These are phyloP conservation scores for Trichoderma cornu-damae DNA, from an alignment of 2,329 filamentous ascomycete species.

Conservation along the genomic window DNA sequence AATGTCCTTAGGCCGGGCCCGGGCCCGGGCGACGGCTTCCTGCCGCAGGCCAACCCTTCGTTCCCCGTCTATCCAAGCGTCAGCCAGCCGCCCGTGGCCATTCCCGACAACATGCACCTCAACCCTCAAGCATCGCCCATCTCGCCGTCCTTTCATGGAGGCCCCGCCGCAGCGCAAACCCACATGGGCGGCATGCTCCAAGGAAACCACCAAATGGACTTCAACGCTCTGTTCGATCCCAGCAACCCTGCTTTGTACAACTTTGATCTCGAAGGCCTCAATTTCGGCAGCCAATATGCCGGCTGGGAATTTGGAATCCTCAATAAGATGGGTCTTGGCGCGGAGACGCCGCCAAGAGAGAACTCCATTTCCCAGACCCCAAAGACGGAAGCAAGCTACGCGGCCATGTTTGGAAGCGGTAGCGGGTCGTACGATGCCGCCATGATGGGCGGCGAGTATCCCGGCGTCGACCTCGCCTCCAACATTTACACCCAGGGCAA, in stretches of 20 bases:
- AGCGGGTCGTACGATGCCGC: conserved; percentile 46
- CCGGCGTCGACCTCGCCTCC: conserved; percentile 46
- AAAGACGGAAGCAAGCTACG: conserved; percentile 36
- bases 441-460: conserved; percentile 47
- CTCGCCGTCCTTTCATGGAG: conserved; percentile 63
- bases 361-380: conserved; percentile 42
- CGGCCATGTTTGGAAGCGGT: conserved; percentile 48
- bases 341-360: conserved; percentile 72
- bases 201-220: conserved; percentile 46
- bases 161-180: conserved; percentile 45
- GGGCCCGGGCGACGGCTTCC: conserved; percentile 42
- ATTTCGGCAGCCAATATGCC: conserved; percentile 91
- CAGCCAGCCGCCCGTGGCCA: conserved; percentile 41
- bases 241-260: conserved; percentile 92
- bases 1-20: conserved; percentile 36
- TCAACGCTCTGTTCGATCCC: conserved; percentile 72
- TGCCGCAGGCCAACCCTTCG: conserved; percentile 42
- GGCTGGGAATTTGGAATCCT: conserved; percentile 95
- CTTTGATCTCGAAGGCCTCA: conserved; percentile 84
- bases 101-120: conserved; percentile 51
- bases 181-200: conserved; percentile 47
- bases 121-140: conserved; percentile 66
- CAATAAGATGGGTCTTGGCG: conserved; percentile 77
- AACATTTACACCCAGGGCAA: conserved; percentile 53
- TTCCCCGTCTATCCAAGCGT: conserved; percentile 49